These are phyloP conservation scores for Ceratonia siliqua DNA, from an alignment of 306 rosid genomes.

Conservation along the genomic window DNA sequence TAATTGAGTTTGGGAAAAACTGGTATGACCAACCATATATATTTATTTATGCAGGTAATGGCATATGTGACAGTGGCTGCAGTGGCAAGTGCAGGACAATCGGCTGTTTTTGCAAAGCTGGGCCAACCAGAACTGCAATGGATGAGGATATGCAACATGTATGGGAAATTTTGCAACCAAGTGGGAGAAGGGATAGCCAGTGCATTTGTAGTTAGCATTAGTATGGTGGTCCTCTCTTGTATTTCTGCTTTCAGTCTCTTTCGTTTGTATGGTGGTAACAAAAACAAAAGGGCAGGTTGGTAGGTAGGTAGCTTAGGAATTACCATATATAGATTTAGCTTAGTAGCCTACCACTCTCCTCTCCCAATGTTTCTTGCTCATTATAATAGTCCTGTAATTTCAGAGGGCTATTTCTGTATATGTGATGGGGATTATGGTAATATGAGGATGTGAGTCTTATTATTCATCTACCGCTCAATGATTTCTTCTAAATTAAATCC, in stretches of 20 bases:
- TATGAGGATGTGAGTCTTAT: conserved; percentile 16
- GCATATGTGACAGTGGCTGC: conserved; percentile 74
- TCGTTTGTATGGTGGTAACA: conserved; percentile 71
- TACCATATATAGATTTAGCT: background rate
- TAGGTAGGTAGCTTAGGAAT: conserved; percentile 50
- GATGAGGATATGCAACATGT: conserved; percentile 74
- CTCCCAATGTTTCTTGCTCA: background rate
- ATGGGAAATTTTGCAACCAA: conserved; percentile 86
- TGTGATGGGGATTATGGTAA: conserved; percentile 26
- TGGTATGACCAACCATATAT: too few species aligned
- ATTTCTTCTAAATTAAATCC: too few species aligned
- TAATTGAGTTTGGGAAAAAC: too few species aligned
- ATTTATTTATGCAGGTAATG: conserved; percentile 58
- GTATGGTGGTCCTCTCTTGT: conserved; percentile 64
- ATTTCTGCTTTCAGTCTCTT: conserved; percentile 87
- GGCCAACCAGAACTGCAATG: conserved; percentile 87
- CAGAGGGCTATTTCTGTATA: conserved; percentile 15
- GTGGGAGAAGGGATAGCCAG: conserved; percentile 77
- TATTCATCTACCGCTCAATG: background rate
- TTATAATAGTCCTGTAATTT: conserved; percentile 21
- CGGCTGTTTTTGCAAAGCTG: conserved; percentile 64
- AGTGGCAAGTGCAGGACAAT: conserved; percentile 66
- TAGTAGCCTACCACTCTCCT: background rate
- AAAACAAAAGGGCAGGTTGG: conserved; percentile 47
- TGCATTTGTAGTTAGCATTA: conserved; percentile 60